A percentile compares a stretch with the other conserved stretches of the same genome.
phyloP scores from a whole-genome alignment of 2,329 filamentous ascomycete genomes.

The Trichophyton simii region DNA sequence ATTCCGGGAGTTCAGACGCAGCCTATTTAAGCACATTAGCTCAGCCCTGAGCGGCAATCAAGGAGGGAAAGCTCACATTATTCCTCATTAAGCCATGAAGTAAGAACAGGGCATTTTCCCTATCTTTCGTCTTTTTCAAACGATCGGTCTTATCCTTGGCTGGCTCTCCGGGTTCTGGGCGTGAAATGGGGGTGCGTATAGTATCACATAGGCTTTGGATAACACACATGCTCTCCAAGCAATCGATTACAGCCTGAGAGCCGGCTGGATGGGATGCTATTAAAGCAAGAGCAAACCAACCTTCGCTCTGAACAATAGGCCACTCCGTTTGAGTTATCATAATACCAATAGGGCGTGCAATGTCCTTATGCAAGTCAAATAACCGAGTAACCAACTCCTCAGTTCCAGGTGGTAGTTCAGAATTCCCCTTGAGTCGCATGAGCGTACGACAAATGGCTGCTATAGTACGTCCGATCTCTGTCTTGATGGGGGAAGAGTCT shows the following conservation, averaged over 20 bases:
- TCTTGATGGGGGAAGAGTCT: conserved; percentile 34
- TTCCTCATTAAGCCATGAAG: conserved; percentile 28
- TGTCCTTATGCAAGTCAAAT: conserved; percentile 24
- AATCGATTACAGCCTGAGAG: conserved; percentile 23
- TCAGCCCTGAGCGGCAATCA: neutral
- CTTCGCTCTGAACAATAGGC: conserved; percentile 38
- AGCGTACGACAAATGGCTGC: conserved; percentile 27
- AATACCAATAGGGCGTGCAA: conserved; percentile 30
- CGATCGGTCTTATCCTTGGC: conserved; percentile 15
- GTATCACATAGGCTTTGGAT: conserved; percentile 24
- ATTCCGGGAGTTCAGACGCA: neutral
- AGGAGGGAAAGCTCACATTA: conserved; percentile 21
- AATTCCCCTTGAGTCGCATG: conserved; percentile 5
- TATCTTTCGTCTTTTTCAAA: conserved; percentile 25
- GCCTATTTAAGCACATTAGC: neutral
- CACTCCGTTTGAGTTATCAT: conserved; percentile 37
- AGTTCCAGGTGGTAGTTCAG: conserved; percentile 11
- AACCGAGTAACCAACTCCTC: conserved; percentile 21
- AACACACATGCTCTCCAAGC: conserved; percentile 25
- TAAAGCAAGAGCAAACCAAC: conserved; percentile 38
- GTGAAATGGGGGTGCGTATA: conserved; percentile 16
- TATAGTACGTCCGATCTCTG: conserved; percentile 36
- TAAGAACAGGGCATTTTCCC: conserved; percentile 31
- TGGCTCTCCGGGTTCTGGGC: conserved; percentile 13
- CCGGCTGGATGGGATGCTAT: conserved; percentile 30